A percentile compares a stretch with the other conserved stretches of the same genome.
These are phyloP conservation scores for Sphenostylis stenocarpa DNA, from an alignment of 306 rosid genomes.

Conservation along the genomic window DNA sequence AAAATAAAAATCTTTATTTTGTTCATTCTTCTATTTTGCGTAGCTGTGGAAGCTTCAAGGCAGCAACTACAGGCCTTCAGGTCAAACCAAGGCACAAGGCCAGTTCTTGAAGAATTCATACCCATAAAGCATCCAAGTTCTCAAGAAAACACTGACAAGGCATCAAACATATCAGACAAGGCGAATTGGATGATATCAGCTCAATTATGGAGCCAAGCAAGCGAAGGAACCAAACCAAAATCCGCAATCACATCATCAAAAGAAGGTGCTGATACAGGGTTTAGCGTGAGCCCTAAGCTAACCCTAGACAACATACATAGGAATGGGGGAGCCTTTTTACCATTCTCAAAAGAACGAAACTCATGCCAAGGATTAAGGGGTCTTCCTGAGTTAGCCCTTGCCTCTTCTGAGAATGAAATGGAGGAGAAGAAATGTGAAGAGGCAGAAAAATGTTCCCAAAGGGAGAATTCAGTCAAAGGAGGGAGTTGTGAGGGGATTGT, in stretches of 20 bases:
- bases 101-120: conserved; percentile 84
- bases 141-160: conserved; percentile 52
- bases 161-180: conserved; percentile 57
- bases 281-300: conserved; percentile 56
- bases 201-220: conserved; percentile 84
- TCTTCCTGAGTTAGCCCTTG: conserved; percentile 69
- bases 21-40: neutral
- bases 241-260: conserved; percentile 39
- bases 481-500: conserved; percentile 19
- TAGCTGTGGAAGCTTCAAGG: conserved; percentile 76
- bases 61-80: conserved; percentile 66
- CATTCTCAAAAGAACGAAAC: conserved; percentile 68
- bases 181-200: conserved; percentile 92
- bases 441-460: conserved; percentile 10
- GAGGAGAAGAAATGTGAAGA: conserved; percentile 48
- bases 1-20: conserved; percentile 13
- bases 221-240: conserved; percentile 49
- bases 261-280: conserved; percentile 43
- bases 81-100: conserved; percentile 59
- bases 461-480: conserved; percentile 25
- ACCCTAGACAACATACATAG: conserved; percentile 55
- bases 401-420: conserved; percentile 38
- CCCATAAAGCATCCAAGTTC: conserved; percentile 65
- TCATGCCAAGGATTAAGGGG: conserved; percentile 27
- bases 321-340: conserved; percentile 80